Base-by-base conservation (phyloP, 2,329 filamentous ascomycete species). In the Fusarium sp. region DNA sequence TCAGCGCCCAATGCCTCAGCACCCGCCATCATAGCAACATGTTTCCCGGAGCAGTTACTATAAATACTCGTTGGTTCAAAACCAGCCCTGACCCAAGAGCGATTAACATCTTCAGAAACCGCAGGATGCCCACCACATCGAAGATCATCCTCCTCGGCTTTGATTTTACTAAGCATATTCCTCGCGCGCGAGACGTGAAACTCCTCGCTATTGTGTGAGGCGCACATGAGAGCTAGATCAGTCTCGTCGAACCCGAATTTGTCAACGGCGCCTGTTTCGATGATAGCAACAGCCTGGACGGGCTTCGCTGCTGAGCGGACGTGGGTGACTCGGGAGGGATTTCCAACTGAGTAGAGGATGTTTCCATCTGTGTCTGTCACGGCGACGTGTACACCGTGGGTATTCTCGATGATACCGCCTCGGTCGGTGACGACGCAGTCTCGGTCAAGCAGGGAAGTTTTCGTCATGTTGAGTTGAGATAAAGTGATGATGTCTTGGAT, bases 1-100 rank as follows among this genome's bases (percentile, higher is more conserved):
- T 54, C 44, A 8, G 71, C 77, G 1, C 76, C 78, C 1, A 84
- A 49, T 0, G 77, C 76, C 26, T 72, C 75, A 0, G 81, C 75
- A 2, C 78, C 83, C 1, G 78, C 81, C 21, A 84, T 67, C 81
- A 84, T 84, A 1, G 79, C 82, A 4, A 74, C 79, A 63, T 85
- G 82, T 39, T 85, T 85, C 2, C 82, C 83, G 0, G 82, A 83
- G 61, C 82, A 85, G 57, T 83, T 83, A 50, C 80, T 84, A 47
- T 74, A 77, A 1, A 83, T 69, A 0, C 73, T 72, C 0, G 77
- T 79, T 0, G 82, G 81, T 0, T 56, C 69, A 43, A 78, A 80
- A 3, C 74, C 81, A 0, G 51, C 51, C 52, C 73, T 78, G 46
- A 80, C 77, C 82, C 82, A 84, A 0, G 45, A 59, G 0, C 70